Percentiles rank a stretch among this genome's conserved stretches.
Conservation (phyloP, 2,329 filamentous ascomycete species). For the Diaporthe destruens region DNA sequence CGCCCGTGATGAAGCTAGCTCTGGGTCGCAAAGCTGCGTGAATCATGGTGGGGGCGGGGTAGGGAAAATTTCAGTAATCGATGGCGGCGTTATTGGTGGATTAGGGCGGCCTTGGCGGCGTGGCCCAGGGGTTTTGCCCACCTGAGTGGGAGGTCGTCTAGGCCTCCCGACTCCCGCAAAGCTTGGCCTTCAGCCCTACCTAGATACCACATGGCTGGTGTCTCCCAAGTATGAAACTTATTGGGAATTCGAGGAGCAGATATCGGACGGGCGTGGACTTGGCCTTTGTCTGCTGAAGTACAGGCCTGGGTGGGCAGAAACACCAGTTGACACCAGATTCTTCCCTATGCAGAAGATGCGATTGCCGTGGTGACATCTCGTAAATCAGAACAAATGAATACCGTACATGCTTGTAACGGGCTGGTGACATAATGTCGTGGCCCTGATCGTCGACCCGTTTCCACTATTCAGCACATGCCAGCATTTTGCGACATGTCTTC, state of each 20-base stretch:
- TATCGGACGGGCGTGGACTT: background rate
- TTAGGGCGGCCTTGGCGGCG: conserved; percentile 10
- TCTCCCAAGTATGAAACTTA: background rate
- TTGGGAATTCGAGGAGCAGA: background rate
- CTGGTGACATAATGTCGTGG: conserved; percentile 2
- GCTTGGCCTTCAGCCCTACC: conserved; percentile 37
- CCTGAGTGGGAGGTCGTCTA: conserved; percentile 12
- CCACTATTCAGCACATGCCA: too few relatives aligned
- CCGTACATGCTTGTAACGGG: background rate
- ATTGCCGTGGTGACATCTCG: background rate
- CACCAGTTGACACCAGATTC: too few relatives aligned
- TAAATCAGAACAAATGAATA: background rate
- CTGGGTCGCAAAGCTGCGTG: background rate
- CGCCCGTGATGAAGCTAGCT: background rate
- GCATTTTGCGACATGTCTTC: background rate
- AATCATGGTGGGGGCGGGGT: conserved; percentile 38
- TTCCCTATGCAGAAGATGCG: background rate
- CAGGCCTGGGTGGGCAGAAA: background rate
- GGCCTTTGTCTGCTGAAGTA: background rate
- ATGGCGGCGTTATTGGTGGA: conserved; percentile 24
- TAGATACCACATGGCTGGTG: background rate
- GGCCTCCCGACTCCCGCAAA: conserved; percentile 29
- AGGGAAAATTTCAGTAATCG: conserved; percentile 31
- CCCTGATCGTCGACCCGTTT: conserved; percentile 6
- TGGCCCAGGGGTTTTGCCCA: conserved; percentile 32